Evolutionary conservation across 495 filamentous ascomycete genomes (phyloP).

Genomic region (Trichocladium antarcticum): DNA sequence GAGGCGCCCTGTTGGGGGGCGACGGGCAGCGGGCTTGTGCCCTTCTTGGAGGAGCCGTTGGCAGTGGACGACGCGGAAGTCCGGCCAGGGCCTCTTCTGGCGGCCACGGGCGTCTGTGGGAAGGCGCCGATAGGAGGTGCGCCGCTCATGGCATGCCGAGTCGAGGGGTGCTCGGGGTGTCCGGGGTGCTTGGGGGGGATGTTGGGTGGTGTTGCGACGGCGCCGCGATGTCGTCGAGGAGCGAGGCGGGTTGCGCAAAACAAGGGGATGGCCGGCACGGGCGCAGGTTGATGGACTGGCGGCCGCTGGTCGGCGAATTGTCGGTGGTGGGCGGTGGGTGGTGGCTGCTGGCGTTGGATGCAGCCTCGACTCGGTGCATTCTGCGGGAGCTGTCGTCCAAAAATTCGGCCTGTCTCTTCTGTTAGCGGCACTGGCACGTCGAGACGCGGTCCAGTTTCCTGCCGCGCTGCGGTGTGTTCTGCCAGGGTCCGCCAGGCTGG

Average conservation of each 20-base stretch:
- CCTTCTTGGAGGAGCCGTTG: neutral
- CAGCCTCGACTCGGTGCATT: constrained; percentile 12
- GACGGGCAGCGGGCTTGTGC: constrained; percentile 22
- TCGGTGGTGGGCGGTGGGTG: constrained; percentile 3
- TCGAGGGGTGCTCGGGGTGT: constrained; percentile 7
- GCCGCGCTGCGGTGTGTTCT: constrained; percentile 10
- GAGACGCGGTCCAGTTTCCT: constrained; percentile 18
- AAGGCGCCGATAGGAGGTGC: constrained; percentile 33
- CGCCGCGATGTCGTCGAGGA: neutral
- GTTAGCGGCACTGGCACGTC: constrained; percentile 18
- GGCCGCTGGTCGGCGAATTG: too few relatives aligned
- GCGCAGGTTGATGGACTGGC: neutral
- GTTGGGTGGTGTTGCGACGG: constrained; percentile 1
- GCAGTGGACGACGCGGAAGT: constrained; percentile 1
- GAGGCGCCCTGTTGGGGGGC: constrained; percentile 27
- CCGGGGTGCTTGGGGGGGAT: neutral
- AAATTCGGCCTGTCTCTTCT: constrained; percentile 1
- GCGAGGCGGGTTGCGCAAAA: neutral
- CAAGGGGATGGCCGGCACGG: neutral
- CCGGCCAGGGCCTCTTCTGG: constrained; percentile 14
- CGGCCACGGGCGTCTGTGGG: constrained; percentile 30
- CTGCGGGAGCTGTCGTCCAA: constrained; percentile 8
- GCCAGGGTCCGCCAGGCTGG: neutral
- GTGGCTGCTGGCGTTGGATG: constrained; percentile 9
- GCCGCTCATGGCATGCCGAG: constrained; percentile 40